phyloP scores from a whole-genome alignment of 2,329 filamentous ascomycete species.

The Diaporthe ilicicola region DNA sequence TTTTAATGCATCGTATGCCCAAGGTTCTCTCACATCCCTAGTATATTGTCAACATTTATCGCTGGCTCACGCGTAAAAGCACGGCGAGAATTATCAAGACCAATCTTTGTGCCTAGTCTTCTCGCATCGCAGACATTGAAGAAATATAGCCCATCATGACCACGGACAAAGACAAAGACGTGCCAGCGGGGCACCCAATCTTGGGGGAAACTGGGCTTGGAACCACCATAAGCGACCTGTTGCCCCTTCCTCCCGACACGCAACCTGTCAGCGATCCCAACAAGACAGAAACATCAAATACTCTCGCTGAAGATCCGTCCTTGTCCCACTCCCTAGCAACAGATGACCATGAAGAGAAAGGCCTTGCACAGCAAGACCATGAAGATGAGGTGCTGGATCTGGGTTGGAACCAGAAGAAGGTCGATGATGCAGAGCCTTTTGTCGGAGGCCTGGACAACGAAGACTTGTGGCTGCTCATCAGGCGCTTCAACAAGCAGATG shows the following conservation, averaged over 20 bases:
- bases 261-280: slow-evolving; percentile 42
- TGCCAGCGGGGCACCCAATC: slow-evolving; percentile 22
- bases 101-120: no score
- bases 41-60: no score
- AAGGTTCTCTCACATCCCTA: no score
- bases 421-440: slow-evolving; percentile 65
- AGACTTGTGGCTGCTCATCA: slow-evolving; percentile 75
- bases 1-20: no score
- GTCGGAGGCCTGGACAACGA: slow-evolving; percentile 76
- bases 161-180: not conserved
- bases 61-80: no score
- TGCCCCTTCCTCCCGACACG: slow-evolving; percentile 45
- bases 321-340: slow-evolving; percentile 54
- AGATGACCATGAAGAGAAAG: slow-evolving; percentile 53
- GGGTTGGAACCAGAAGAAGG: slow-evolving; percentile 72
- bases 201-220: slow-evolving; percentile 36
- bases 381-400: slow-evolving; percentile 69
- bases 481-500: slow-evolving; percentile 78
- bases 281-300: slow-evolving; percentile 37
- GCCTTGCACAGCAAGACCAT: slow-evolving; percentile 56
- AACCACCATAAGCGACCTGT: slow-evolving; percentile 41
- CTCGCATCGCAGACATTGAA: not conserved
- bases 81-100: no score
- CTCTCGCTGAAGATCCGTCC: slow-evolving; percentile 42
- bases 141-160: not conserved